phyloP scores from a whole-genome alignment of 2,329 filamentous ascomycete genomes.

The Penicillium janthinellum region DNA sequence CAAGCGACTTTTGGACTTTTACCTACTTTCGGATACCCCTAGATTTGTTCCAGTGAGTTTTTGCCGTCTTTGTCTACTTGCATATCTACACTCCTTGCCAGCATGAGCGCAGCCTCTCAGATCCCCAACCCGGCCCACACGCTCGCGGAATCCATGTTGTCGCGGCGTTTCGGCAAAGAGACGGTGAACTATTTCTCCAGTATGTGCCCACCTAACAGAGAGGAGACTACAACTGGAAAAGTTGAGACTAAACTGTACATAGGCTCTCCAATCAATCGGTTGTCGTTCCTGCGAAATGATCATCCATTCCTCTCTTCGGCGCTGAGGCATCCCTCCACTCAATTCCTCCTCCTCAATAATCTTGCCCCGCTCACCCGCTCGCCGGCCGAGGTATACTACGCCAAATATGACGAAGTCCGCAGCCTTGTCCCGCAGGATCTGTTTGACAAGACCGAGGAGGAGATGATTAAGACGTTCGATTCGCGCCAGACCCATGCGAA shows the following conservation, averaged over 20 bases:
- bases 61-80: not conserved
- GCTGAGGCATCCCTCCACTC: conserved; percentile 49
- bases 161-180: conserved; percentile 52
- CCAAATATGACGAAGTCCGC: conserved; percentile 68
- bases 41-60: not conserved
- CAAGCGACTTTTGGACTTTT: not conserved
- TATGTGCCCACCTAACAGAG: conserved; percentile 21
- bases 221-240: no score
- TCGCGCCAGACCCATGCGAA: conserved; percentile 68
- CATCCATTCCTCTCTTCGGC: conserved; percentile 52
- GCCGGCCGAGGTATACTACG: conserved; percentile 65
- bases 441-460: conserved; percentile 71
- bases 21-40: not conserved
- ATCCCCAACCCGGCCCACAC: conserved; percentile 62
- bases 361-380: conserved; percentile 72
- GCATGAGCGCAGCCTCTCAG: conserved; percentile 34
- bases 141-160: conserved; percentile 59
- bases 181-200: conserved; percentile 56
- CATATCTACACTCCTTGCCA: conserved; percentile 9
- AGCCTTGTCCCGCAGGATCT: conserved; percentile 70
- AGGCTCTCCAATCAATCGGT: conserved; percentile 54
- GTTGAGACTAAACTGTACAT: not conserved
- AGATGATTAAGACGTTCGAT: conserved; percentile 72
- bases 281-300: conserved; percentile 53
- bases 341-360: conserved; percentile 77